These are phyloP conservation scores for Erysimum cheiranthoides DNA, from an alignment of 345 rosid genomes.

Conservation along the genomic window DNA sequence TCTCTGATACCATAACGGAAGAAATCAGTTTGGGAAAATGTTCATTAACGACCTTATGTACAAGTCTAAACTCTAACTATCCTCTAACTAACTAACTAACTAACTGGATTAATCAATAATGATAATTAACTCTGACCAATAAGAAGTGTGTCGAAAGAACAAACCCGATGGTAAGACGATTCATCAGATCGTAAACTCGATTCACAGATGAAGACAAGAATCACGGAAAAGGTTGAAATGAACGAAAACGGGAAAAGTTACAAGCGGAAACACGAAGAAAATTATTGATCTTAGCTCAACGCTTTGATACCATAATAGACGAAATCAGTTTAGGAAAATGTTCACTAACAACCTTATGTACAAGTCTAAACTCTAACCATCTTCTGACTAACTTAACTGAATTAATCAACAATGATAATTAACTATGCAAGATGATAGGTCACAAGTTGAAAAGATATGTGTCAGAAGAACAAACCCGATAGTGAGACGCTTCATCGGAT, in stretches of 20 bases:
- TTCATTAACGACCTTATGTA: too few relatives aligned
- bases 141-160: constrained; percentile 25
- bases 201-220: too few relatives aligned
- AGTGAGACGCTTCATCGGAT: constrained; percentile 74
- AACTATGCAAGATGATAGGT: not conserved
- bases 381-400: not conserved
- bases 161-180: constrained; percentile 78
- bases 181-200: constrained; percentile 57
- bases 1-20: too few relatives aligned
- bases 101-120: not conserved
- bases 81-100: not conserved
- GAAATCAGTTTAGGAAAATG: not conserved
- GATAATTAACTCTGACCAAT: not conserved
- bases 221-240: too few relatives aligned
- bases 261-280: not conserved
- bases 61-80: too few relatives aligned
- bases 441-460: not conserved
- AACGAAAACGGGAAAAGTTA: too few relatives aligned
- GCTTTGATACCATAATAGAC: not conserved
- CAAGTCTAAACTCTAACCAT: not conserved
- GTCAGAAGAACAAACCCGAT: constrained; percentile 61
- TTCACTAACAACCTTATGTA: not conserved
- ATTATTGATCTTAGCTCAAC: not conserved
- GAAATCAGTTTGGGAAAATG: too few relatives aligned
- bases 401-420: not conserved